Conservation (phyloP, 2,329 filamentous ascomycete genomes). For the Ophioceras dolichostomum region DNA sequence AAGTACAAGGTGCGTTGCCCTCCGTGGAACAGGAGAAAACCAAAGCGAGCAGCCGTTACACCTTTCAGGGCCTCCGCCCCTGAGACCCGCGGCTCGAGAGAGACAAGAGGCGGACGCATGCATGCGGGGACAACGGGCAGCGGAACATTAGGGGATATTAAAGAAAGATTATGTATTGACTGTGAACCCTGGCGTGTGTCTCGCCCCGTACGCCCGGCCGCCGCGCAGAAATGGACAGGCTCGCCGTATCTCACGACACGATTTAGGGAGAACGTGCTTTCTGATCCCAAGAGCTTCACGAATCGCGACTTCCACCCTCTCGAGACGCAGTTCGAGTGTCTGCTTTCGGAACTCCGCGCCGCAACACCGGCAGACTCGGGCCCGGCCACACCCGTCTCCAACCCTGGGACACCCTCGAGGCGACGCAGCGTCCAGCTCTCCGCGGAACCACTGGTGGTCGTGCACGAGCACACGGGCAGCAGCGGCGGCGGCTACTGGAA, state of each 20-base stretch:
- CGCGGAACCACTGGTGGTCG: conserved; percentile 5
- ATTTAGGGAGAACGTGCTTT: conserved; percentile 55
- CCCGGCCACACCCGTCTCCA: conserved; percentile 16
- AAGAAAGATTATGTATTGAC: too few relatives aligned
- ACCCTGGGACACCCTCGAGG: conserved; percentile 7
- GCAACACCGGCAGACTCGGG: conserved; percentile 28
- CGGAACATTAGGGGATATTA: too few relatives aligned
- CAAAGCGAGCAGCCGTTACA: too few relatives aligned
- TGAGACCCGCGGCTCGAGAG: too few relatives aligned
- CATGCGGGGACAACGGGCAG: too few relatives aligned
- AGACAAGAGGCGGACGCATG: too few relatives aligned
- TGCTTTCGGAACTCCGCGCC: conserved; percentile 32
- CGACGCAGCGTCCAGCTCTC: conserved; percentile 8
- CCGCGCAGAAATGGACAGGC: conserved; percentile 81
- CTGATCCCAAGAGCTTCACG: conserved; percentile 57
- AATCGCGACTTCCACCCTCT: conserved; percentile 49
- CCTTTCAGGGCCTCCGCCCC: too few relatives aligned
- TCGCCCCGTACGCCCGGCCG: too few relatives aligned
- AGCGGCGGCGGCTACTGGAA: conserved; percentile 88
- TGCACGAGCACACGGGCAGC: too few relatives aligned
- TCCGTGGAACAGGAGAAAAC: too few relatives aligned
- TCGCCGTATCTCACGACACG: conserved; percentile 51
- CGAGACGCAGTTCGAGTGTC: conserved; percentile 34
- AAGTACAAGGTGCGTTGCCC: conserved; percentile 60
- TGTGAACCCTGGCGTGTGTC: too few relatives aligned